A percentile compares a stretch with the other conserved stretches of the same genome.
Conservation (phyloP, 2,329 filamentous ascomycete species). For the Neopestalotiopsis rosae region DNA sequence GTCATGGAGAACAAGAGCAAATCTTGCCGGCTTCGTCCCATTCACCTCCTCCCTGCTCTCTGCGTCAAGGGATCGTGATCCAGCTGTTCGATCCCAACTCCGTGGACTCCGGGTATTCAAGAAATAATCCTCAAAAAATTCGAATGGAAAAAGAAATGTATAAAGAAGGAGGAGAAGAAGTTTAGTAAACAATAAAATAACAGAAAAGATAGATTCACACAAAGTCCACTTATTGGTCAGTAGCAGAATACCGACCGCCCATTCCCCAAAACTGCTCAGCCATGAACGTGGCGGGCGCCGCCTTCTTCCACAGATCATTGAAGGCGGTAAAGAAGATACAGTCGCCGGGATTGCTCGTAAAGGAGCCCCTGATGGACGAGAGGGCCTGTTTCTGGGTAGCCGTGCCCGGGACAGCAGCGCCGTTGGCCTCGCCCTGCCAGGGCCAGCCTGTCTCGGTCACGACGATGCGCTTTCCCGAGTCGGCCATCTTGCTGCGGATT, state of each 20-base stretch:
- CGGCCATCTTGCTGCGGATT: conserved; percentile 47
- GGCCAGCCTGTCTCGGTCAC: conserved; percentile 91
- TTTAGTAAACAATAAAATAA: not conserved
- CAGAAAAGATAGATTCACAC: not conserved
- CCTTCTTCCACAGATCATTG: conserved; percentile 80
- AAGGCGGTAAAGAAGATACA: conserved; percentile 80
- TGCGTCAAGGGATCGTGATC: no score
- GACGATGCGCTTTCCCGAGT: conserved; percentile 63
- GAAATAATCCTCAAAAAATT: not conserved
- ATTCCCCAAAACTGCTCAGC: conserved; percentile 83
- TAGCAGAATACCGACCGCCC: conserved; percentile 36
- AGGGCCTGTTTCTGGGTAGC: conserved; percentile 72
- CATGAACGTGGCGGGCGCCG: conserved; percentile 65
- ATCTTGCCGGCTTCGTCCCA: no score
- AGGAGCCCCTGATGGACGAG: conserved; percentile 64
- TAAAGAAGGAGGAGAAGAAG: not conserved
- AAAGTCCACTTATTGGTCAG: conserved; percentile 27
- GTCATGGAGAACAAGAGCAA: no score
- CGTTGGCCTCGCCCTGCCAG: conserved; percentile 68
- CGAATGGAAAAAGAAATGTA: not conserved
- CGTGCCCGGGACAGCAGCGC: conserved; percentile 69
- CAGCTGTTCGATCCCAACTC: not conserved
- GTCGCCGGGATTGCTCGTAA: conserved; percentile 53
- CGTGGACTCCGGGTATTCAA: not conserved
- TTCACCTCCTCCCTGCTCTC: no score